Evolutionary conservation across 2,329 filamentous ascomycete genomes (phyloP).

Genomic region (Ophiostoma triangulosporum): DNA sequence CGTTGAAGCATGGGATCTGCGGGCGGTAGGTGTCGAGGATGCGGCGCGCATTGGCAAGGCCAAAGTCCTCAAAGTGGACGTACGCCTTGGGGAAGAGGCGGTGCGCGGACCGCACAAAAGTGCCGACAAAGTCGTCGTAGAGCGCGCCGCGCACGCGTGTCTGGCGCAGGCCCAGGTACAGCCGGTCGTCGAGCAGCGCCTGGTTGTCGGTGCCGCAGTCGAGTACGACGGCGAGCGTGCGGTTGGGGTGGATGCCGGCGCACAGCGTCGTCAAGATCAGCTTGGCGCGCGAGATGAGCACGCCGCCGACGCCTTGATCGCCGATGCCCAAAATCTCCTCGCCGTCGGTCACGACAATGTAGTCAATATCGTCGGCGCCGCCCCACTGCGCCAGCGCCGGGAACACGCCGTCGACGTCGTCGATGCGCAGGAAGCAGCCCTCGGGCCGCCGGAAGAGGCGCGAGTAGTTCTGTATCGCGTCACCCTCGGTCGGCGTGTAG

Average conservation of each 20-base stretch:
- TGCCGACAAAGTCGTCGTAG: conserved; percentile 67
- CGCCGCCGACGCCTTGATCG: conserved; percentile 74
- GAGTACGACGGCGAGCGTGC: conserved; percentile 67
- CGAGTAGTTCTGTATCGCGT: conserved; percentile 77
- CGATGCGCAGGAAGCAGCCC: conserved; percentile 68
- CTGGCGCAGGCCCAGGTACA: conserved; percentile 65
- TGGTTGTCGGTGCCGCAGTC: conserved; percentile 81
- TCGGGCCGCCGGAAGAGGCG: conserved; percentile 63
- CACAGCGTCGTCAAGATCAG: conserved; percentile 71
- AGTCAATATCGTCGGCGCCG: conserved; percentile 60
- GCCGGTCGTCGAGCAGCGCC: conserved; percentile 55
- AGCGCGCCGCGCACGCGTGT: conserved; percentile 52
- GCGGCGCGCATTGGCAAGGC: conserved; percentile 57
- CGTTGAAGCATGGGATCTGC: conserved; percentile 74
- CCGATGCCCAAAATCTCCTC: conserved; percentile 76
- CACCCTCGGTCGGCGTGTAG: conserved; percentile 81
- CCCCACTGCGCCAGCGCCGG: conserved; percentile 57
- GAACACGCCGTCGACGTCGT: conserved; percentile 51
- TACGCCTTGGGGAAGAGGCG: conserved; percentile 67
- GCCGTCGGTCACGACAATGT: conserved; percentile 56
- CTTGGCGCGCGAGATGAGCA: conserved; percentile 76
- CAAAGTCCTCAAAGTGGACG: conserved; percentile 86
- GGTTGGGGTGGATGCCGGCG: conserved; percentile 70
- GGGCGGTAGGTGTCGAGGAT: conserved; percentile 64
- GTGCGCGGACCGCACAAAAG: conserved; percentile 54